phyloP scores from a whole-genome alignment of 176 grass and related monocot species.

The Phoenix dactylifera region DNA sequence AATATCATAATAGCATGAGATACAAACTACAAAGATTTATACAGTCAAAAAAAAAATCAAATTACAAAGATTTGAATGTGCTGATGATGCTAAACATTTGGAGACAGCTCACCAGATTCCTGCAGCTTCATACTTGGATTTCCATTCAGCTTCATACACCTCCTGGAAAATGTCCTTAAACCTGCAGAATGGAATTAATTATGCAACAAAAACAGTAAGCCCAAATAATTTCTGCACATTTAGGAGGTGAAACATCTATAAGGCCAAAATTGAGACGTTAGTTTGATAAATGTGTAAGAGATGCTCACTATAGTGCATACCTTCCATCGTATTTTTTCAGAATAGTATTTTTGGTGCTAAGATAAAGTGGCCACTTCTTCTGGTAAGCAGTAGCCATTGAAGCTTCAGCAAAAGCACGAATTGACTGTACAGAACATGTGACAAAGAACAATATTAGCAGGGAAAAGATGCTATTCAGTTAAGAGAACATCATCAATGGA shows the following conservation, averaged over 20 bases:
- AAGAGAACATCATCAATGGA: not conserved
- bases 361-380: constrained; percentile 96
- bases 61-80: not conserved
- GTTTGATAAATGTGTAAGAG: not conserved
- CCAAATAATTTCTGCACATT: constrained; percentile 9
- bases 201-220: constrained; percentile 1
- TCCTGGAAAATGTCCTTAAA: constrained; percentile 99
- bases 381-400: constrained; percentile 85
- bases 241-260: not conserved
- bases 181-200: constrained; percentile 37
- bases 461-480: not conserved
- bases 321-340: constrained; percentile 99
- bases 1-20: constrained; percentile 13
- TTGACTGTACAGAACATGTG: constrained; percentile 48
- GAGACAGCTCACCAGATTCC: constrained; percentile 60
- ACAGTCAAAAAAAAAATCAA: not conserved
- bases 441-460: not conserved
- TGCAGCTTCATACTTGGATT: constrained; percentile 75
- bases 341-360: constrained; percentile 99
- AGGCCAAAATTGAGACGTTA: not conserved
- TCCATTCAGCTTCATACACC: constrained; percentile 91
- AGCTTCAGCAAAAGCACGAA: constrained; percentile 74
- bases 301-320: constrained; percentile 21
- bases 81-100: constrained; percentile 7
- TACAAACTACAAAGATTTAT: not conserved